Percentiles rank a stretch among this genome's conserved stretches.
Conservation (phyloP, 768 basidiomycete genomes). For the Mycena olivaceomarginata region DNA sequence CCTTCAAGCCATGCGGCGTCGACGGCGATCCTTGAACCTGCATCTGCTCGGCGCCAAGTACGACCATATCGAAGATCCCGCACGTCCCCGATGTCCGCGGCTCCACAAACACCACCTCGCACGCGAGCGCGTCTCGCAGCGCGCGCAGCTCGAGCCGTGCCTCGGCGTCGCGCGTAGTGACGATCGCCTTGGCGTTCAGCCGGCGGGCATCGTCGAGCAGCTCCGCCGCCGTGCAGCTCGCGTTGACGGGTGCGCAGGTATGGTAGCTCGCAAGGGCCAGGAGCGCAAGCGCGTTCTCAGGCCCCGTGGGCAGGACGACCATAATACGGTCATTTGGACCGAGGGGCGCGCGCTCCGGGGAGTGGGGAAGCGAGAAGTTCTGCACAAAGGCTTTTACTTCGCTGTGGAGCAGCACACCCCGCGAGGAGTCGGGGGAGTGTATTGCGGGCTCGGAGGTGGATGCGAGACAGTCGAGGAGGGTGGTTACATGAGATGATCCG, state of each 20-base stretch:
- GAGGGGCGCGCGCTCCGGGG: conserved; percentile 46
- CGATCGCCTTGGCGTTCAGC: conserved; percentile 61
- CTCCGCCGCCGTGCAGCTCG: conserved; percentile 65
- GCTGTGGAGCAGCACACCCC: conserved; percentile 59
- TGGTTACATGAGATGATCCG: conserved; percentile 48
- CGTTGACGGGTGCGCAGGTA: conserved; percentile 68
- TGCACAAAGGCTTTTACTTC: conserved; percentile 59
- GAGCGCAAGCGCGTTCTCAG: conserved; percentile 67
- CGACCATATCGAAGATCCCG: conserved; percentile 62
- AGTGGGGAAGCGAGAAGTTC: conserved; percentile 61
- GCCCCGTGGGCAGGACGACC: conserved; percentile 65
- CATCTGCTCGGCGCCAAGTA: conserved; percentile 48
- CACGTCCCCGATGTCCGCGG: conserved; percentile 56
- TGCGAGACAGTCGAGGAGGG: conserved; percentile 65
- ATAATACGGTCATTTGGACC: conserved; percentile 68
- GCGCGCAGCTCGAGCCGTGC: conserved; percentile 59
- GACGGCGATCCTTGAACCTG: conserved; percentile 49
- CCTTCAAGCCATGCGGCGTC: conserved; percentile 58
- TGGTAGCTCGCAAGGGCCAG: conserved; percentile 65
- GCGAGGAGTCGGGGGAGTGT: conserved; percentile 58
- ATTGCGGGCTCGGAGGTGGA: conserved; percentile 58
- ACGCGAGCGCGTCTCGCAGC: conserved; percentile 58
- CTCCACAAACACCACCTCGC: conserved; percentile 62
- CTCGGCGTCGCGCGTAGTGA: conserved; percentile 63
- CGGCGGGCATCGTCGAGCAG: conserved; percentile 64